Percentiles rank a stretch among this genome's conserved stretches.
phyloP scores from a whole-genome alignment of 2,329 filamentous ascomycete species.

The Fonsecaea pedrosoi region DNA sequence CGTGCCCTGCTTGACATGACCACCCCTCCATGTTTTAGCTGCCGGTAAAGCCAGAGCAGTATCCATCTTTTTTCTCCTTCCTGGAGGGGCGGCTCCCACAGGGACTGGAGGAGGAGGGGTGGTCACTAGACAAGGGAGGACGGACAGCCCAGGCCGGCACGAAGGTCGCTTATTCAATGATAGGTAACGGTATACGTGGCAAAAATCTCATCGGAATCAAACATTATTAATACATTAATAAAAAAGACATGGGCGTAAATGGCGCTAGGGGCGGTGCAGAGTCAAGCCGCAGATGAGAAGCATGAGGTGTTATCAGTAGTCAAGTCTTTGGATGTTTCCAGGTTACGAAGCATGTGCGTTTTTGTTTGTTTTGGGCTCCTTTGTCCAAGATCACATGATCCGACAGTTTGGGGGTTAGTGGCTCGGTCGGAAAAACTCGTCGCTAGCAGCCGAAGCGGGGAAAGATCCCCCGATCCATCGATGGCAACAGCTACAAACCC shows the following conservation, averaged over 20 bases:
- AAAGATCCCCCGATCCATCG: neutral
- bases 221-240: conserved; percentile 22
- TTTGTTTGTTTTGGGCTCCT: neutral
- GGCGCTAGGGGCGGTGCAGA: neutral
- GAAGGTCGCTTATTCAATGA: conserved; percentile 16
- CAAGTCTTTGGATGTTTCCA: conserved; percentile 1
- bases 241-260: conserved; percentile 6
- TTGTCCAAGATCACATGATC: neutral
- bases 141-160: conserved; percentile 8
- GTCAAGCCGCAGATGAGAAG: neutral
- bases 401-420: neutral
- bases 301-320: neutral
- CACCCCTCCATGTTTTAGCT: conserved; percentile 25
- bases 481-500: neutral
- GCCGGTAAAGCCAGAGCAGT: conserved; percentile 20
- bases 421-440: neutral
- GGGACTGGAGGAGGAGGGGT: conserved; percentile 1
- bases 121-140: conserved; percentile 14
- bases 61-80: conserved; percentile 7
- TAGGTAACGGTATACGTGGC: conserved; percentile 7
- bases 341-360: conserved; percentile 22
- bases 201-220: conserved; percentile 1
- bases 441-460: neutral
- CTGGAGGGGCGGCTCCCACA: neutral
- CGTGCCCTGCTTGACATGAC: conserved; percentile 1